These are phyloP conservation scores for Sarocladium kiliense DNA, from an alignment of 2,329 filamentous ascomycete species.

Conservation along the genomic window DNA sequence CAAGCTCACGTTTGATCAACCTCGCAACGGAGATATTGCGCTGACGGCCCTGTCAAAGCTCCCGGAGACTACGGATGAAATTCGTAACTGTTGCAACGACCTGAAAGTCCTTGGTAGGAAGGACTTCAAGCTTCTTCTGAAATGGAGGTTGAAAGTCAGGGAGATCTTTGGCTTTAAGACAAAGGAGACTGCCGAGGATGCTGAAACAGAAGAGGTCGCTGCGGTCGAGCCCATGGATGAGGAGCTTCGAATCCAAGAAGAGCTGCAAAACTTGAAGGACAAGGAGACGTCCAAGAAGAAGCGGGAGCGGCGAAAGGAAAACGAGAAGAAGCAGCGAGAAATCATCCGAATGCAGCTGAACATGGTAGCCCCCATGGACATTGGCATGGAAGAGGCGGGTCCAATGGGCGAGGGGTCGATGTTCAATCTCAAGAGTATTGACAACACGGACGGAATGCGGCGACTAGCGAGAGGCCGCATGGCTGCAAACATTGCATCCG, in stretches of 20 bases:
- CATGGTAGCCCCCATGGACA: constrained; percentile 94
- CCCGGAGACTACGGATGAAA: constrained; percentile 79
- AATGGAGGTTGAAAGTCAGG: constrained; percentile 83
- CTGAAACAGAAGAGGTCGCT: constrained; percentile 62
- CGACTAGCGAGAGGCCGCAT: constrained; percentile 68
- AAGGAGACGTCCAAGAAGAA: constrained; percentile 72
- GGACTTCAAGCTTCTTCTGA: constrained; percentile 85
- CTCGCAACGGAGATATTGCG: constrained; percentile 77
- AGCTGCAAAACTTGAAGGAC: constrained; percentile 77
- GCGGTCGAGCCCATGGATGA: constrained; percentile 90
- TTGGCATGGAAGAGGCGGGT: constrained; percentile 82
- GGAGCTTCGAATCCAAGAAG: constrained; percentile 83
- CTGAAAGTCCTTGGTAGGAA: constrained; percentile 88
- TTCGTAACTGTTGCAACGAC: constrained; percentile 72
- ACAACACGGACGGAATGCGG: constrained; percentile 61
- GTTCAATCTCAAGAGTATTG: constrained; percentile 78
- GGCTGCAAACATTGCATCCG: constrained; percentile 43
- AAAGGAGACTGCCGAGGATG: constrained; percentile 45
- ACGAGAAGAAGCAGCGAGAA: constrained; percentile 91
- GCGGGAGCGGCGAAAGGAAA: constrained; percentile 78
- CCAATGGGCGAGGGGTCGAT: constrained; percentile 76
- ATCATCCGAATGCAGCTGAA: constrained; percentile 96
- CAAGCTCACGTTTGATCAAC: constrained; percentile 75
- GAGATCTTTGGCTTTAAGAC: constrained; percentile 84
- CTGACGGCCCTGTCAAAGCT: constrained; percentile 80